Conservation (phyloP, 495 filamentous ascomycete species). For the Talaromyces trachyspermus region DNA sequence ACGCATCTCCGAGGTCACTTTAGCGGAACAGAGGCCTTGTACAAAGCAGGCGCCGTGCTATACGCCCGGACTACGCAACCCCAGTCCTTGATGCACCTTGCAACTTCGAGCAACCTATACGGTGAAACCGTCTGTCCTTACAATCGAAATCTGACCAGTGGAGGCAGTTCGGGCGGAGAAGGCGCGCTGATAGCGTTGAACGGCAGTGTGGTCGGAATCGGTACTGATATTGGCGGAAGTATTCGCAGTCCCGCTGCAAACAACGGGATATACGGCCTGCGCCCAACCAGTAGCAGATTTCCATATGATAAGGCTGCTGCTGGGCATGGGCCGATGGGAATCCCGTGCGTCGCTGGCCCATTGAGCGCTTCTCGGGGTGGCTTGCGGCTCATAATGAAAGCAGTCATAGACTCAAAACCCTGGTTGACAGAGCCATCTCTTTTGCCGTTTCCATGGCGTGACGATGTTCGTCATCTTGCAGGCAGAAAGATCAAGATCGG, state of each 20-base stretch:
- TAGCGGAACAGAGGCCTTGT: slow-evolving; percentile 24
- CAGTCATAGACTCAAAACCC: slow-evolving; percentile 40
- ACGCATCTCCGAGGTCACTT: slow-evolving; percentile 25
- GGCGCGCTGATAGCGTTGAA: slow-evolving; percentile 30
- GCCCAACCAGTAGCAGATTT: slow-evolving; percentile 21
- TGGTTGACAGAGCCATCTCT: slow-evolving; percentile 39
- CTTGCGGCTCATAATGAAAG: slow-evolving; percentile 49
- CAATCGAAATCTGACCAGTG: slow-evolving; percentile 40
- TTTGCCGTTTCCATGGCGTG: slow-evolving; percentile 14
- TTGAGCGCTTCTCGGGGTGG: slow-evolving; percentile 47
- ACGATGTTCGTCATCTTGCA: slow-evolving; percentile 29
- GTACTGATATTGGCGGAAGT: slow-evolving; percentile 35
- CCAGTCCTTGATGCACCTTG: slow-evolving; percentile 34
- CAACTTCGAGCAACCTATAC: slow-evolving; percentile 46
- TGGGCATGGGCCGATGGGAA: slow-evolving; percentile 38
- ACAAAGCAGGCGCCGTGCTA: slow-evolving; percentile 40
- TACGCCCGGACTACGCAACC: slow-evolving; percentile 38
- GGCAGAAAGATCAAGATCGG: slow-evolving; percentile 43
- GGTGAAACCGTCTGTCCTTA: slow-evolving; percentile 43
- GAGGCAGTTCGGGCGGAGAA: slow-evolving; percentile 40
- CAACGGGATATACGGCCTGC: slow-evolving; percentile 25
- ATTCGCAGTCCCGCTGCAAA: slow-evolving; percentile 27
- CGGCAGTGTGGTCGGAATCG: slow-evolving; percentile 29
- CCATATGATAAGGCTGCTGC: slow-evolving; percentile 24
- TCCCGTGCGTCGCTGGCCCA: slow-evolving; percentile 46